phyloP scores from a whole-genome alignment of 257 asterid species.

The Asclepias syriaca region DNA sequence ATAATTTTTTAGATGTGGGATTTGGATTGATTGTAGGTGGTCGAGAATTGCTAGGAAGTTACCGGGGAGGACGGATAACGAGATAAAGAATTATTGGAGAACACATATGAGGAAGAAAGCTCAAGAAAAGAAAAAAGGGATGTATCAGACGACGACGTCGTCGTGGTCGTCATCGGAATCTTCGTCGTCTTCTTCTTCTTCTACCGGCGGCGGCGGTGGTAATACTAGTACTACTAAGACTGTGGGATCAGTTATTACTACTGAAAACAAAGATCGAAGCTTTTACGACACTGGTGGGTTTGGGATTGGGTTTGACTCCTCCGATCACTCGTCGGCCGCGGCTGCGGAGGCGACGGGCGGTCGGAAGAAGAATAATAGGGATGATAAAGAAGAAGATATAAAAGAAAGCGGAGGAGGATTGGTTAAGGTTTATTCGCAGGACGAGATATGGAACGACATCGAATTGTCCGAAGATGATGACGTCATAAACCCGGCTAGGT shows the following conservation, averaged over 20 bases:
- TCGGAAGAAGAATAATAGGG: slow-evolving; percentile 10
- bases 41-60: slow-evolving; percentile 80
- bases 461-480: slow-evolving; percentile 50
- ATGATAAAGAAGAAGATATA: slow-evolving; percentile 16
- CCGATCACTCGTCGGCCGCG: neutral
- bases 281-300: slow-evolving; percentile 65
- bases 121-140: slow-evolving; percentile 52
- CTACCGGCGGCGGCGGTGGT: slow-evolving; percentile 9
- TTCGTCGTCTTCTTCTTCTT: slow-evolving; percentile 42
- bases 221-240: slow-evolving; percentile 12
- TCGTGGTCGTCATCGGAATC: slow-evolving; percentile 34
- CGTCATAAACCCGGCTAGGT: slow-evolving; percentile 18
- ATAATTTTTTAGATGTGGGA: too few species aligned
- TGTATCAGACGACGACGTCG: neutral
- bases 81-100: slow-evolving; percentile 92
- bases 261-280: slow-evolving; percentile 33
- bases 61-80: slow-evolving; percentile 95
- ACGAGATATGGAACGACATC: slow-evolving; percentile 85
- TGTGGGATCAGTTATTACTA: slow-evolving; percentile 8
- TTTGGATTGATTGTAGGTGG: slow-evolving; percentile 45
- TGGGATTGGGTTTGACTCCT: neutral
- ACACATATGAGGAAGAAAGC: slow-evolving; percentile 86
- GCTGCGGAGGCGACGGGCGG: neutral
- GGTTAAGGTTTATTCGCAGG: slow-evolving; percentile 49
- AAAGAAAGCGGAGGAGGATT: slow-evolving; percentile 13